A percentile compares a stretch with the other conserved stretches of the same genome.
These are phyloP conservation scores for Casaregolazyma suthepensis DNA, from an alignment of 1,139 yeast genomes.

Conservation along the genomic window DNA sequence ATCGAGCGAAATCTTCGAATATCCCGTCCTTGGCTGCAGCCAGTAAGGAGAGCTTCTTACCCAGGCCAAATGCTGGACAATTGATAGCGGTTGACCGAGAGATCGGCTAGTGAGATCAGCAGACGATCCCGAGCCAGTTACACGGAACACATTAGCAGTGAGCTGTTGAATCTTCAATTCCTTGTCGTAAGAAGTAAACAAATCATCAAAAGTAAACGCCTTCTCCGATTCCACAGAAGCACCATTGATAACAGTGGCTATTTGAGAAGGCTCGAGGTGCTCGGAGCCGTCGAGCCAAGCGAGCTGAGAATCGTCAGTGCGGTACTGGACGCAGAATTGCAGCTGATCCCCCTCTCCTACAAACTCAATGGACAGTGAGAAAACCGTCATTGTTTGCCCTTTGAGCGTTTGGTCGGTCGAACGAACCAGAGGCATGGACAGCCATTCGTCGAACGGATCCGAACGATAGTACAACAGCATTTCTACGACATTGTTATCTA, in stretches of 20 bases:
- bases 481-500: neutral
- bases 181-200: neutral
- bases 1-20: slow-evolving; percentile 1
- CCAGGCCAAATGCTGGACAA: slow-evolving; percentile 9
- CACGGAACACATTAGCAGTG: neutral
- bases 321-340: neutral
- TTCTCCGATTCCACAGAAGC: neutral
- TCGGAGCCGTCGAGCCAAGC: neutral
- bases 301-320: neutral
- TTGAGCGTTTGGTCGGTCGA: neutral
- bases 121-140: neutral
- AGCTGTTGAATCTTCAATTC: neutral
- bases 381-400: neutral
- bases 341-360: neutral
- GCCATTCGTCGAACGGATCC: neutral
- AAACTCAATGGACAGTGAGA: neutral
- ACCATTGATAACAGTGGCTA: neutral
- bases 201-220: neutral
- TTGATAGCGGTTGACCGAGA: slow-evolving; percentile 8
- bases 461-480: neutral
- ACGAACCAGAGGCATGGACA: neutral
- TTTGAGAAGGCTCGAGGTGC: neutral
- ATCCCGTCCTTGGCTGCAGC: slow-evolving; percentile 11
- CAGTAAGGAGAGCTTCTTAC: slow-evolving; percentile 9
- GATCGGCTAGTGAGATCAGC: neutral